Percentiles rank a stretch among this genome's conserved stretches.
These are phyloP conservation scores for Botryosphaeria dothidea DNA, from an alignment of 2,329 filamentous ascomycete genomes.

Conservation along the genomic window DNA sequence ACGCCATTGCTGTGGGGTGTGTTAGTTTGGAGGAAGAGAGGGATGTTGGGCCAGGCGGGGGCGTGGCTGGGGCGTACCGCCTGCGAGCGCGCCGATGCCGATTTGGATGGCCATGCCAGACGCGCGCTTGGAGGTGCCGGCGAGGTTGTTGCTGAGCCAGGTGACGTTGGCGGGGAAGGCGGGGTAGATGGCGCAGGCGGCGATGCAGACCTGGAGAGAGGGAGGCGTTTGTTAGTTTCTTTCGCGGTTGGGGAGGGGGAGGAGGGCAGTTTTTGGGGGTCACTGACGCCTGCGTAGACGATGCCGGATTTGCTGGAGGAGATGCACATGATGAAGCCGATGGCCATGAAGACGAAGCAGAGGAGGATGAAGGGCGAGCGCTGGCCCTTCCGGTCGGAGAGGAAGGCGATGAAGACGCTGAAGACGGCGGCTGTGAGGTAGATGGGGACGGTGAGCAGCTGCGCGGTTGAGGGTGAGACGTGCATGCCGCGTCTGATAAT, in stretches of 20 bases:
- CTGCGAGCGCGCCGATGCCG: conserved; percentile 31
- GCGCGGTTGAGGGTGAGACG: conserved; percentile 29
- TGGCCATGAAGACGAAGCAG: conserved; percentile 37
- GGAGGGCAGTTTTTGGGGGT: conserved; percentile 45
- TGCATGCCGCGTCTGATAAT: conserved; percentile 27
- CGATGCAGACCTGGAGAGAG: conserved; percentile 20
- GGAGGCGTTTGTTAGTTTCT: not conserved
- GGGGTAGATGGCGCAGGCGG: conserved; percentile 31
- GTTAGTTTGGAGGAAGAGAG: not conserved
- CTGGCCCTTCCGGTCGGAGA: conserved; percentile 30
- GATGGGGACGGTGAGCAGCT: conserved; percentile 31
- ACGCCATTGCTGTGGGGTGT: conserved; percentile 59
- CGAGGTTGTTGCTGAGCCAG: conserved; percentile 34
- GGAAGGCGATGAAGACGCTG: conserved; percentile 26
- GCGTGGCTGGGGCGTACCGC: conserved; percentile 18
- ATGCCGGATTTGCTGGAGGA: conserved; percentile 40
- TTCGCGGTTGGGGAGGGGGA: conserved; percentile 31
- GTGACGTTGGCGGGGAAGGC: conserved; percentile 33
- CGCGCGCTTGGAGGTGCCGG: conserved; percentile 32
- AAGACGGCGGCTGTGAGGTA: conserved; percentile 29
- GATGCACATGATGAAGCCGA: conserved; percentile 46
- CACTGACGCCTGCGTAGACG: conserved; percentile 35
- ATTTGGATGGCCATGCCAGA: conserved; percentile 35
- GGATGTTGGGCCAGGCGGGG: not conserved
- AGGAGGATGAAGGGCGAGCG: conserved; percentile 31